Base-by-base conservation (phyloP, 441 rosid species). In the Cnidoscolus chayamansa region DNA sequence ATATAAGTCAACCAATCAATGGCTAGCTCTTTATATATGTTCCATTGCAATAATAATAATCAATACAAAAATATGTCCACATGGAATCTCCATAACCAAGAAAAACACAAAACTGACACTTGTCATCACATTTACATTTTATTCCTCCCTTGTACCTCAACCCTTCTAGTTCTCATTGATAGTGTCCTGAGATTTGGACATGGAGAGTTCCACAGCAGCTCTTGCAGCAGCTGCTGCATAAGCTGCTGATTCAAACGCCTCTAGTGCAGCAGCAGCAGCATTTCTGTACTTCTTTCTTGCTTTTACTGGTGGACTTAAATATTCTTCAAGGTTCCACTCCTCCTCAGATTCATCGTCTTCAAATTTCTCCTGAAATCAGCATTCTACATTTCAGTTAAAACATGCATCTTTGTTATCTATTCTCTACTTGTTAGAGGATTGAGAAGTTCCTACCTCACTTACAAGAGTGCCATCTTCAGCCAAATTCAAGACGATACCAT, bases 171-270 rank as follows among this genome's bases (percentile, higher is more conserved):
- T 56, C 62, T 55, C 72, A 68, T 11, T 37, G 51, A 68, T 77
- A 20, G 17, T 40, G 54, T 70, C 80, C 19, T 58, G 72, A 30
- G 79, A 79, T 63, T 77, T 74, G 15, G 74, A 45, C 73, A 74
- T 73, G 1, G 87, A 84, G 61, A 88, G 88, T 45, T 79, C 72
- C 10, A 79, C 64, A n/a, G 88, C 87, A 9, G 84, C 87, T 78
- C 82, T 76, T 57, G 89, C 87, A 47, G 87, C 87, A 35, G 37
- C 81, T 16, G 90, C 88, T 10, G 90, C 87, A 74, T 80, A 80
- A 72, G 78, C 80, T 19, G 84, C 89, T 20, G 89, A 71, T 77
- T 82, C 75, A 43, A 82, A 82, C 30, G 90, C 86, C 40, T 78
- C 87, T 48, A 65, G 78, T 45, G 86, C 88, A 49, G 89, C 89